These are phyloP conservation scores for Aspergillus saccharolyticus DNA, from an alignment of 495 filamentous ascomycete genomes.

Conservation along the genomic window DNA sequence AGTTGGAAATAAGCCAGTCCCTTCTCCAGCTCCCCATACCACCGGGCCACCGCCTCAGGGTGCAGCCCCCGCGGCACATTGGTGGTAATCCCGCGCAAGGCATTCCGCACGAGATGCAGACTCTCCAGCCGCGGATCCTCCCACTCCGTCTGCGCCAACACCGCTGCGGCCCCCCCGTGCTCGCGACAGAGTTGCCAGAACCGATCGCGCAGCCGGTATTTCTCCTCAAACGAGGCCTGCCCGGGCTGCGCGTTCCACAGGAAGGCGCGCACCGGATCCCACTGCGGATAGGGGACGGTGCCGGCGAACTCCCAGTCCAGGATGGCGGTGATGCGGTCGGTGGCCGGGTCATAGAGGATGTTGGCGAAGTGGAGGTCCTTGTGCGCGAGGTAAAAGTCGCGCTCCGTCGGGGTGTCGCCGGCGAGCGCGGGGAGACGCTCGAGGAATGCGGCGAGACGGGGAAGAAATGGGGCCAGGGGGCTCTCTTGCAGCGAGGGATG, in stretches of 20 bases:
- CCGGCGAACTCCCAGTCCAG: slow-evolving; percentile 1
- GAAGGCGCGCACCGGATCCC: neutral
- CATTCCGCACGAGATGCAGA: neutral
- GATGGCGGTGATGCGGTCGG: slow-evolving; percentile 1
- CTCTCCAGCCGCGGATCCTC: neutral
- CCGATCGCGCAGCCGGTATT: neutral
- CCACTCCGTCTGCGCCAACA: neutral
- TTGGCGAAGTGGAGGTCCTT: slow-evolving; percentile 1
- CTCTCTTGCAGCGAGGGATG: neutral
- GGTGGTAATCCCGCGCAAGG: neutral
- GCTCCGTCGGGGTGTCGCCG: neutral
- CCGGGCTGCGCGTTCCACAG: neutral
- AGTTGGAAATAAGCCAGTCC: neutral
- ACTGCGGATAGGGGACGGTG: neutral
- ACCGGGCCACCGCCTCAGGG: neutral
- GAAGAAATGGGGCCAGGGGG: neutral
- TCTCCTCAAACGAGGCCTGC: neutral
- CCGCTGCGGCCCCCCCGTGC: neutral
- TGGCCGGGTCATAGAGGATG: neutral
- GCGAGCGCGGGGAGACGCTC: neutral
- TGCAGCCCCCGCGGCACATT: slow-evolving; percentile 1
- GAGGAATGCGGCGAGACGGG: neutral
- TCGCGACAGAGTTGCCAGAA: neutral
- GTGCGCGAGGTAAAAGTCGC: neutral
- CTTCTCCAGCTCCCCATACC: neutral